phyloP scores from a whole-genome alignment of 2,329 filamentous ascomycete species.

The Trichoderma asperellum region DNA sequence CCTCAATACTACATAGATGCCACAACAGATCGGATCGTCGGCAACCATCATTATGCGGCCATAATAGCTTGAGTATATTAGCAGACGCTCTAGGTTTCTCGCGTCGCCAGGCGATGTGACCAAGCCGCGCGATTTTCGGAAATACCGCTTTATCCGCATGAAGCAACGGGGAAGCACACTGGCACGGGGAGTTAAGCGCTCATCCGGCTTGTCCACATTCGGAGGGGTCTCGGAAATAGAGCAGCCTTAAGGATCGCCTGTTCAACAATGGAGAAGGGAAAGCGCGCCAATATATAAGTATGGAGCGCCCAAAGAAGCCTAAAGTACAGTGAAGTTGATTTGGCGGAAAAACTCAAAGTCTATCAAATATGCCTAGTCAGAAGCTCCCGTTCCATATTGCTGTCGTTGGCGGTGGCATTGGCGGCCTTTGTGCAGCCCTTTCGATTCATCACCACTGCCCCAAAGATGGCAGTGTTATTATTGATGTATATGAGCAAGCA shows the following conservation, averaged over 20 bases:
- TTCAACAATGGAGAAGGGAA: background rate
- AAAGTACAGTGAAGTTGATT: background rate
- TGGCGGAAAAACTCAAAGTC: background rate
- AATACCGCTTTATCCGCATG: background rate
- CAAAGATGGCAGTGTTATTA: constrained; percentile 19
- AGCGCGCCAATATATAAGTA: constrained; percentile 13
- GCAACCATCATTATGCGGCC: background rate
- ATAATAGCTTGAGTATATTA: background rate
- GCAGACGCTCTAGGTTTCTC: background rate
- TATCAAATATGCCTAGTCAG: constrained; percentile 16
- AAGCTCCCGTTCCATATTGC: constrained; percentile 23
- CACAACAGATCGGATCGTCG: background rate
- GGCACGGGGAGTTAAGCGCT: constrained; percentile 5
- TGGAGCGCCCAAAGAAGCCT: background rate
- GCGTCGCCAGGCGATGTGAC: background rate
- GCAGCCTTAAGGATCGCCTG: background rate
- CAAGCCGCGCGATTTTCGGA: background rate
- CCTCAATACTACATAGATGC: background rate
- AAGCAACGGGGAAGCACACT: background rate
- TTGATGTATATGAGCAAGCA: constrained; percentile 22
- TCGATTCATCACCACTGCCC: constrained; percentile 20
- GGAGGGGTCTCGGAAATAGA: background rate
- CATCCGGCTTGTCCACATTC: background rate
- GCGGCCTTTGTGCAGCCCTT: constrained; percentile 19
- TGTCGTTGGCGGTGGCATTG: constrained; percentile 24